These are phyloP conservation scores for Cercospora nicotianae DNA, from an alignment of 2,329 filamentous ascomycete genomes.

Conservation along the genomic window DNA sequence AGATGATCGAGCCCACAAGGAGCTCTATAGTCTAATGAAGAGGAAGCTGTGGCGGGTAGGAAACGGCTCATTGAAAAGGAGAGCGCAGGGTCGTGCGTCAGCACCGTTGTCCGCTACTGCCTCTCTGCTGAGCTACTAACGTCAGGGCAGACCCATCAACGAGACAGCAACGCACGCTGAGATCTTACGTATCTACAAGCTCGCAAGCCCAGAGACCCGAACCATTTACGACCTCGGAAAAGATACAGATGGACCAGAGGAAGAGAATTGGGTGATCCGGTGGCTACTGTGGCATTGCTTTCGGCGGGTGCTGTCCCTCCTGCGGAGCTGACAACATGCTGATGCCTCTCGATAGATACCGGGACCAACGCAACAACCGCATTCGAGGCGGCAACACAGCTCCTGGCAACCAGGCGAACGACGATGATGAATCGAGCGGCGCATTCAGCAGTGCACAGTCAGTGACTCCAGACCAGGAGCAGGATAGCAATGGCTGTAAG, in stretches of 20 bases:
- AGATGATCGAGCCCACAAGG: constrained; percentile 36
- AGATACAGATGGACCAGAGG: constrained; percentile 42
- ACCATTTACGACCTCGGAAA: constrained; percentile 46
- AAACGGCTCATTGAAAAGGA: constrained; percentile 41
- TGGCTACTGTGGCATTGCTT: constrained; percentile 55
- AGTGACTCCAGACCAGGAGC: not conserved
- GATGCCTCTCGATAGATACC: constrained; percentile 29
- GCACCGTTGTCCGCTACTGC: not conserved
- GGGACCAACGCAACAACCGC: constrained; percentile 29
- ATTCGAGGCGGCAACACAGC: constrained; percentile 2
- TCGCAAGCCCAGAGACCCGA: constrained; percentile 42
- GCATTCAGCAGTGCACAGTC: constrained; percentile 1
- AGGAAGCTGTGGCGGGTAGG: constrained; percentile 43
- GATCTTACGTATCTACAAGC: constrained; percentile 44
- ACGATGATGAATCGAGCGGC: constrained; percentile 17
- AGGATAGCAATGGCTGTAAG: constrained; percentile 10
- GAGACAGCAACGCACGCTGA: constrained; percentile 50
- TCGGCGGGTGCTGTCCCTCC: constrained; percentile 27
- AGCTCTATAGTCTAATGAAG: constrained; percentile 48
- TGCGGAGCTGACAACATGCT: not conserved
- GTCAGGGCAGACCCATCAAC: constrained; percentile 46
- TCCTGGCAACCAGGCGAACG: not conserved
- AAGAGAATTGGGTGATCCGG: constrained; percentile 53
- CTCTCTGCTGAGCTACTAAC: constrained; percentile 6
- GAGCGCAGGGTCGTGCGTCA: constrained; percentile 33